phyloP scores from a whole-genome alignment of 129 eudicot species.

The Gnaphalium uliginosum region DNA sequence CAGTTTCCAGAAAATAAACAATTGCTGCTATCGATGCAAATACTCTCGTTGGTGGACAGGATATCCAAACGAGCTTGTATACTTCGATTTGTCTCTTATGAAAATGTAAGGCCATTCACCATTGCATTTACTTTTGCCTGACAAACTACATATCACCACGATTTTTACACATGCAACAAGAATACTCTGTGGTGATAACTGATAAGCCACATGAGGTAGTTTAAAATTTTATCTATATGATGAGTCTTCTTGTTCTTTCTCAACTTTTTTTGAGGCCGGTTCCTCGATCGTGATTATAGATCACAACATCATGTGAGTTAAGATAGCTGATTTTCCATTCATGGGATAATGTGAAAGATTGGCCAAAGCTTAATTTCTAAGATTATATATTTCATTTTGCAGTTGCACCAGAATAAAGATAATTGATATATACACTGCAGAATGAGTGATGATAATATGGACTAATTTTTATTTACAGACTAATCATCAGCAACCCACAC shows the following conservation, averaged over 20 bases:
- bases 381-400: neutral
- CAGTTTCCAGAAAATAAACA: neutral
- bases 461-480: constrained; percentile 7
- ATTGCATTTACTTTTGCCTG: neutral
- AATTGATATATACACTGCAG: neutral
- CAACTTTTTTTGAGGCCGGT: neutral
- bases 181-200: neutral
- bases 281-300: neutral
- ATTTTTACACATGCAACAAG: neutral
- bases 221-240: neutral
- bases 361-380: neutral
- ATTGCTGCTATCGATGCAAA: neutral
- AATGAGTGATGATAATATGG: too few relatives aligned
- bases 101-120: neutral
- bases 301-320: neutral
- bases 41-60: neutral
- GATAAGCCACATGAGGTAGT: neutral
- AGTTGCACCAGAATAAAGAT: neutral
- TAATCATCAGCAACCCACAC: constrained; percentile 1
- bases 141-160: neutral
- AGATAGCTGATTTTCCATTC: neutral
- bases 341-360: neutral
- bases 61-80: neutral
- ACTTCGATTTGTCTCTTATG: neutral
- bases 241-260: neutral